Evolutionary conservation across 805 yeast genomes (phyloP).

Genomic region (Candida maris): DNA sequence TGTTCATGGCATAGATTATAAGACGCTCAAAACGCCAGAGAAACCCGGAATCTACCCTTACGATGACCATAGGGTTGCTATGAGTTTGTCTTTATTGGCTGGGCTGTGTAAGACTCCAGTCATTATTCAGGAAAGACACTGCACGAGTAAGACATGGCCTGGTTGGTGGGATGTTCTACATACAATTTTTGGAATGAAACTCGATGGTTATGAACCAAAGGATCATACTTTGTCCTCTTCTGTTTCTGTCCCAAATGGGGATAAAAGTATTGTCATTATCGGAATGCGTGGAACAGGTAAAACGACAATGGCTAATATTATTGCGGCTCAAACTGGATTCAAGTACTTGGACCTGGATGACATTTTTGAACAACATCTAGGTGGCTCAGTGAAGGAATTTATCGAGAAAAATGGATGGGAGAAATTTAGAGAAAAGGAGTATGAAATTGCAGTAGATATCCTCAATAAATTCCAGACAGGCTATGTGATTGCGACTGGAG

Average conservation of each 20-base stretch:
- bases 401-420: constrained; percentile 79
- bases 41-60: constrained; percentile 67
- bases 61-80: constrained; percentile 97
- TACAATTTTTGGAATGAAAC: constrained; percentile 54
- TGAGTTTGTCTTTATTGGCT: constrained; percentile 89
- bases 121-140: constrained; percentile 76
- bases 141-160: constrained; percentile 99
- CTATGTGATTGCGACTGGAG: constrained; percentile 87
- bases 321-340: constrained; percentile 66
- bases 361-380: constrained; percentile 54
- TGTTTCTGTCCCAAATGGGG: constrained; percentile 34
- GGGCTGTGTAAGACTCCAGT: constrained; percentile 61
- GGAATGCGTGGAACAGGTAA: constrained; percentile 99
- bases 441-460: constrained; percentile 48
- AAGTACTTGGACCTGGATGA: constrained; percentile 73
- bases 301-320: constrained; percentile 78
- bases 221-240: constrained; percentile 12
- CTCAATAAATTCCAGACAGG: constrained; percentile 41
- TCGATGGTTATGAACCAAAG: constrained; percentile 66
- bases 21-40: constrained; percentile 53
- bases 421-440: constrained; percentile 71
- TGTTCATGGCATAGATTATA: constrained; percentile 62
- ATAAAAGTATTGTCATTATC: constrained; percentile 67
- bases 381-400: constrained; percentile 53
- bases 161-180: constrained; percentile 98